Base-by-base conservation (phyloP, 352 stramenopile species). In the Phytopythium boreale region DNA sequence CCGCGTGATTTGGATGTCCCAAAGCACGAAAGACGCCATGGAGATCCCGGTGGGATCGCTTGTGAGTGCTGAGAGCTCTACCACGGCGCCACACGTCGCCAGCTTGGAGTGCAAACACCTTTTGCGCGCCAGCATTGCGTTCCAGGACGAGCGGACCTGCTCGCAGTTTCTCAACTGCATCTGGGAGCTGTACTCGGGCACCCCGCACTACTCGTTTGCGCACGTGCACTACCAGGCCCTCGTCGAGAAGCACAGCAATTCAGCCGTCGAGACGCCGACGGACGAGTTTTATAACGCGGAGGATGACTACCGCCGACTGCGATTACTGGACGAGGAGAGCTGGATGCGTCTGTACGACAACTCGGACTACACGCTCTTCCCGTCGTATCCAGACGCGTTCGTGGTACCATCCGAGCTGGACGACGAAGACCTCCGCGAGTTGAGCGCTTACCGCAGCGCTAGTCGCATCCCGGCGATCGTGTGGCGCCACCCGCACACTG, bases 371-470 rank as follows among this genome's bases (percentile, higher is more conserved):
- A 75, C 70, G 4, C 74, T 98, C 34, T 98, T 96, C 64, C 82
- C 91, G 17, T 97, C 95, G 27, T 99, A 99, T 71, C 97, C 97
- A 1, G 84, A 83, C 1, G 80, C 88, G 9, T 91, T 99, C 64
- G 84, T 98, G 26, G 89, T 98, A 24, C 97, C 97, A 17, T 86
- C 88, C 0, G 88, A 91, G 9, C 74, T 99, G 20, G 84, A 97
- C 55, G 92, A 98, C 29, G 89, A 94, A 31, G 89, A 98, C 56
- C 64, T 98, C 26, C 72, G 76, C 2, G 81, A 92, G 26, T 61
- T 98, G 29, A 88, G 85, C 22, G 72, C 79, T n/a, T 99, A 98
- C 76, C 93, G 97, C 22, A 97, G 87, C 57, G 97, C 96, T 53
- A 93, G 93, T 67, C 91, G 97, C 20, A 88, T 99, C 34, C 95